Percentiles rank a stretch among this genome's conserved stretches.
phyloP scores from a whole-genome alignment of 2,329 filamentous ascomycete genomes.

The Pseudogymnoascus sp. region DNA sequence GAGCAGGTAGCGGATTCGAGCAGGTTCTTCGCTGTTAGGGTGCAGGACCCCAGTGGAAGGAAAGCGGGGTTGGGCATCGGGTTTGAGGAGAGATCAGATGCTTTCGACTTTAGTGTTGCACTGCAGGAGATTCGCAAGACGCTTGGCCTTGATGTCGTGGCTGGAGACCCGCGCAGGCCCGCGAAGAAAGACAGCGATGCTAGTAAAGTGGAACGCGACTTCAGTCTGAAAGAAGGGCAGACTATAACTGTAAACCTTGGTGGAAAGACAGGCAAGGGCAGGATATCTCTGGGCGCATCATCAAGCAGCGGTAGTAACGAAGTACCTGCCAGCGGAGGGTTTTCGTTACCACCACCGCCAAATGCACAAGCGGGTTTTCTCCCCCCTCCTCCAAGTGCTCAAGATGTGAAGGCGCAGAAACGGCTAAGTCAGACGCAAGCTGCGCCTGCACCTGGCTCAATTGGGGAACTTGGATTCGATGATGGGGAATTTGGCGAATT shows the following conservation, averaged over 20 bases:
- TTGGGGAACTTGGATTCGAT: conserved; percentile 67
- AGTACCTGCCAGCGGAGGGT: conserved; percentile 43
- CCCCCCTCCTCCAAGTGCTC: conserved; percentile 58
- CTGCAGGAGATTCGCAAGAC: conserved; percentile 70
- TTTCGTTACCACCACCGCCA: conserved; percentile 68
- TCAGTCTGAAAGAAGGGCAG: conserved; percentile 81
- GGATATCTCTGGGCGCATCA: conserved; percentile 25
- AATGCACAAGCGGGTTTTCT: conserved; percentile 32
- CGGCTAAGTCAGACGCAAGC: conserved; percentile 43
- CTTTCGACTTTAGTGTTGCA: conserved; percentile 76
- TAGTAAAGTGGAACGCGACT: conserved; percentile 55
- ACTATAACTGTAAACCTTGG: conserved; percentile 76
- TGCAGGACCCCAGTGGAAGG: conserved; percentile 64
- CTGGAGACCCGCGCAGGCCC: conserved; percentile 20
- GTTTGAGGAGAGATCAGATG: conserved; percentile 77
- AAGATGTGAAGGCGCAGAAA: conserved; percentile 53
- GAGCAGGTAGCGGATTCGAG: conserved; percentile 71
- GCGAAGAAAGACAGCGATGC: conserved; percentile 31
- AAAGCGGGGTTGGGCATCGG: conserved; percentile 77
- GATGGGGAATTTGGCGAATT: conserved; percentile 87
- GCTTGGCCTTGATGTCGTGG: conserved; percentile 48
- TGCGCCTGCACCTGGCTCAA: conserved; percentile 33
- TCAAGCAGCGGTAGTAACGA: conserved; percentile 17
- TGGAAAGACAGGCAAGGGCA: conserved; percentile 36
- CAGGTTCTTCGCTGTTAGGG: conserved; percentile 76